phyloP scores from a whole-genome alignment of 495 filamentous ascomycete genomes.

The Aspergillus wentii region DNA sequence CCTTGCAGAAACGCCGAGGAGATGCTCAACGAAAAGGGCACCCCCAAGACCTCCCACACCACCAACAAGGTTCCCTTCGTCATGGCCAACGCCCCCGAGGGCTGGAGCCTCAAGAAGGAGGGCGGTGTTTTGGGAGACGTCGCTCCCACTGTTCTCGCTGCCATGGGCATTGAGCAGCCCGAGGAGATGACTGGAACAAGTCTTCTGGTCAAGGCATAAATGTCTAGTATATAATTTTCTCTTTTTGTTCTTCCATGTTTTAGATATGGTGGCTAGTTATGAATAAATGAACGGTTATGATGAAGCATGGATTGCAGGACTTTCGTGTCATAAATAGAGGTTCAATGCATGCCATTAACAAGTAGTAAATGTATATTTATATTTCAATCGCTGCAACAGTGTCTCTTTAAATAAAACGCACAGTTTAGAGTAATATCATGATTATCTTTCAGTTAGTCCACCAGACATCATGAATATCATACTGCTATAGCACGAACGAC shows the following conservation, averaged over 20 bases:
- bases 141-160: constrained; percentile 82
- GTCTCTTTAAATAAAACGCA: too few relatives aligned
- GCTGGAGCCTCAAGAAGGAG: constrained; percentile 80
- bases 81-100: constrained; percentile 92
- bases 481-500: too few relatives aligned
- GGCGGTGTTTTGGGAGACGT: constrained; percentile 93
- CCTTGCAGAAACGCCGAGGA: constrained; percentile 83
- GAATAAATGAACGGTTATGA: constrained; percentile 19
- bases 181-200: constrained; percentile 86
- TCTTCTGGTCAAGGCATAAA: constrained; percentile 67
- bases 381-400: too few relatives aligned
- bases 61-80: constrained; percentile 96
- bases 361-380: too few relatives aligned
- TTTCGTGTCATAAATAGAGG: too few relatives aligned
- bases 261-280: too few relatives aligned
- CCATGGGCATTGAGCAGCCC: constrained; percentile 86
- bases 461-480: too few relatives aligned
- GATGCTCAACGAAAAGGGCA: constrained; percentile 93
- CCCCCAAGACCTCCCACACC: constrained; percentile 96
- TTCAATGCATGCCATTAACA: too few relatives aligned
- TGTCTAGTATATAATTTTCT: constrained; percentile 1
- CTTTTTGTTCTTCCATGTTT: too few relatives aligned
- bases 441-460: too few relatives aligned
- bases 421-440: too few relatives aligned
- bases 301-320: too few relatives aligned